phyloP scores from a whole-genome alignment of 331 rosid genomes.

The Pyrus hybrid region DNA sequence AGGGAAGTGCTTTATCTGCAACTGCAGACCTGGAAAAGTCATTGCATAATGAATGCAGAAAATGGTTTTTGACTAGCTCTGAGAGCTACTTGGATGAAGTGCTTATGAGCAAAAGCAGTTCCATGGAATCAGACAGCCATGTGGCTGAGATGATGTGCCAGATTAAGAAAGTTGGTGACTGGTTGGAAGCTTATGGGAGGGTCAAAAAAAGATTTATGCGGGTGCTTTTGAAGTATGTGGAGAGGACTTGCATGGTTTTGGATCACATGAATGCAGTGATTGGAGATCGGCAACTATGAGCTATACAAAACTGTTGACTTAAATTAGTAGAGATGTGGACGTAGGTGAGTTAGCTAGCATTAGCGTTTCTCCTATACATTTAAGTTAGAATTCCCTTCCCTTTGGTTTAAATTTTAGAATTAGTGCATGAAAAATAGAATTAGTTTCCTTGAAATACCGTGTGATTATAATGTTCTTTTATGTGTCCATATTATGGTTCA shows the following conservation, averaged over 20 bases:
- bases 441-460: too few species aligned
- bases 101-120: constrained; percentile 3
- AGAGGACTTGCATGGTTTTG: constrained; percentile 26
- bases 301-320: neutral
- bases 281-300: neutral
- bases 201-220: constrained; percentile 28
- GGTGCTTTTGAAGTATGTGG: constrained; percentile 30
- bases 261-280: constrained; percentile 9
- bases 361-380: neutral
- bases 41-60: constrained; percentile 17
- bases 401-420: too few species aligned
- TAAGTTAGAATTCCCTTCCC: neutral
- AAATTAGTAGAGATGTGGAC: neutral
- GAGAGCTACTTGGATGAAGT: constrained; percentile 26
- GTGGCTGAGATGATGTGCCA: constrained; percentile 29
- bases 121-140: constrained; percentile 12
- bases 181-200: constrained; percentile 29
- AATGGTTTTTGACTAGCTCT: constrained; percentile 23
- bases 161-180: constrained; percentile 31
- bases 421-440: neutral
- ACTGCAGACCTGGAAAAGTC: constrained; percentile 6
- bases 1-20: constrained; percentile 21
- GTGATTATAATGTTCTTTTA: neutral
- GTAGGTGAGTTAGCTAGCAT: neutral
- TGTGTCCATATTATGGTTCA: neutral